Evolutionary conservation across 768 basidiomycete species (phyloP).

Genomic region (Mycena maculata): DNA sequence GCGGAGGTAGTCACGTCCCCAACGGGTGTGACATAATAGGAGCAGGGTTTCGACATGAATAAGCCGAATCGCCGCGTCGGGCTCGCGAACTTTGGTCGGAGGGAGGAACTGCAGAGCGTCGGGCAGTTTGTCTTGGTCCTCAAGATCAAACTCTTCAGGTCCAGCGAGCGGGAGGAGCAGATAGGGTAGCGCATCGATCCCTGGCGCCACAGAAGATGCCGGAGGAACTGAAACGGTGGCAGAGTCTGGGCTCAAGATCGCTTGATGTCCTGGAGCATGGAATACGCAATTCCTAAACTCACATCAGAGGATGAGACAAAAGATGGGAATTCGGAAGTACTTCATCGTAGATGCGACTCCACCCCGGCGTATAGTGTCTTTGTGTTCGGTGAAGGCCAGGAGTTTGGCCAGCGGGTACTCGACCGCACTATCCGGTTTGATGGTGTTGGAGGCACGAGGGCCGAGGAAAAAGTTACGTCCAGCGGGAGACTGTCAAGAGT

Average conservation of each 20-base stretch:
- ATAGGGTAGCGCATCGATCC: slow-evolving; percentile 86
- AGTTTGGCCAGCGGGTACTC: slow-evolving; percentile 90
- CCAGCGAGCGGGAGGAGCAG: slow-evolving; percentile 93
- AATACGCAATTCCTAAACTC: slow-evolving; percentile 81
- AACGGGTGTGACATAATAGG: slow-evolving; percentile 87
- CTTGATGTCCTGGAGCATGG: slow-evolving; percentile 73
- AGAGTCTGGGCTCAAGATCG: slow-evolving; percentile 75
- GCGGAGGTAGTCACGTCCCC: slow-evolving; percentile 87
- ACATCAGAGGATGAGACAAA: slow-evolving; percentile 25
- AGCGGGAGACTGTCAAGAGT: slow-evolving; percentile 65
- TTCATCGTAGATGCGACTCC: slow-evolving; percentile 91
- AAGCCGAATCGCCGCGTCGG: slow-evolving; percentile 78
- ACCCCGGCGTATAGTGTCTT: slow-evolving; percentile 85
- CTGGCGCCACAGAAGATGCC: slow-evolving; percentile 69
- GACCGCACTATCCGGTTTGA: slow-evolving; percentile 54
- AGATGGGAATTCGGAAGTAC: slow-evolving; percentile 42
- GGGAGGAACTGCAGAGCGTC: slow-evolving; percentile 89
- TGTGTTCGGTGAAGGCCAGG: slow-evolving; percentile 90
- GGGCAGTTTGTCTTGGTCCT: slow-evolving; percentile 93
- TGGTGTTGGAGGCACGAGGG: slow-evolving; percentile 65
- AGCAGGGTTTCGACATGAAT: slow-evolving; percentile 92
- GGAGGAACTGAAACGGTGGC: slow-evolving; percentile 67
- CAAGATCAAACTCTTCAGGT: slow-evolving; percentile 94
- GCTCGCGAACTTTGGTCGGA: slow-evolving; percentile 84
- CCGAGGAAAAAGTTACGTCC: slow-evolving; percentile 87